Conservation (phyloP, 2,329 filamentous ascomycete genomes). For the Talaromyces sp. region DNA sequence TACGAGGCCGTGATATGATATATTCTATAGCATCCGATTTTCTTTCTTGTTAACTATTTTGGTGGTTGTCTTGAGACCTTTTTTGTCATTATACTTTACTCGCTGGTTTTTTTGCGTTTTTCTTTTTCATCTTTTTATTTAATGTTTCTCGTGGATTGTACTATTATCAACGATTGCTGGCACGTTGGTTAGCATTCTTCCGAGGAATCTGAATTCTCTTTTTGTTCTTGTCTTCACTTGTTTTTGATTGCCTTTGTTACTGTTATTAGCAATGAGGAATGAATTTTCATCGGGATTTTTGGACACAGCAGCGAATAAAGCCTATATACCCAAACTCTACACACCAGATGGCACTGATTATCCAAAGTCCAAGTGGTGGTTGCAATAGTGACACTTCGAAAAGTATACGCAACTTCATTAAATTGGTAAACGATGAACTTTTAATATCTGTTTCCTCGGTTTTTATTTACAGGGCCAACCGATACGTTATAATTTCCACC, state of each 20-base stretch:
- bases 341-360: background rate
- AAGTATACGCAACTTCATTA: background rate
- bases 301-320: background rate
- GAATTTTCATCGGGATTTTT: background rate
- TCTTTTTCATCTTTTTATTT: constrained; percentile 4
- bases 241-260: background rate
- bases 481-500: background rate
- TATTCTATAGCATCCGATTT: constrained; percentile 8
- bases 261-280: background rate
- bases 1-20: background rate
- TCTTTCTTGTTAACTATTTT: constrained; percentile 12
- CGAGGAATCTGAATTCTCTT: background rate
- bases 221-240: background rate
- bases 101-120: constrained; percentile 11
- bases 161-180: background rate
- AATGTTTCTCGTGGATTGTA: constrained; percentile 3
- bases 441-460: background rate
- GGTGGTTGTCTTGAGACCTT: constrained; percentile 13
- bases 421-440: background rate
- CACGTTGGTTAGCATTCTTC: background rate
- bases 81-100: constrained; percentile 14
- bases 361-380: background rate
- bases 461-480: background rate
- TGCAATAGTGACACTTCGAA: background rate
- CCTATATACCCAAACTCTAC: too few species aligned